Percentiles rank a stretch among this genome's conserved stretches.
Conservation (phyloP, 2,329 filamentous ascomycete species). For the Monilinia aucupariae region DNA sequence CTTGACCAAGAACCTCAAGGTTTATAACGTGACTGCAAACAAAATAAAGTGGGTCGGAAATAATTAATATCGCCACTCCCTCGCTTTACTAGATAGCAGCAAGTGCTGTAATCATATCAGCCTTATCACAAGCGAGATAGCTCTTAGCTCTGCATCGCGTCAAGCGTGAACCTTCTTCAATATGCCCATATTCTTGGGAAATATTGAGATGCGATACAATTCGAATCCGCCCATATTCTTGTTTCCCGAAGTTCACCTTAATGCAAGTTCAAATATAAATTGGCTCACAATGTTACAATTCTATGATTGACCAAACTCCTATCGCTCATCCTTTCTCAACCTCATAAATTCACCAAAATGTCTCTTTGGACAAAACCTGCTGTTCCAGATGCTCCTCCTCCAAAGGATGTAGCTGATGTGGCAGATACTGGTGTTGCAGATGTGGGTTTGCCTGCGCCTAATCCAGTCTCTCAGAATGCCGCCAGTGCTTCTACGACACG, state of each 20-base stretch:
- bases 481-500: conserved; percentile 28
- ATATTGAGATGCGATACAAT: not conserved
- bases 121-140: conserved; percentile 7
- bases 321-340: not conserved
- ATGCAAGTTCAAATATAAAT: not conserved
- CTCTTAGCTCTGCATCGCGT: not conserved
- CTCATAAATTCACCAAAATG: conserved; percentile 21
- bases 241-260: not conserved
- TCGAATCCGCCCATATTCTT: no score
- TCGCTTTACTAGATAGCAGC: not conserved
- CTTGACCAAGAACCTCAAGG: no score
- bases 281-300: not conserved
- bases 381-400: conserved; percentile 16
- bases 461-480: conserved; percentile 24
- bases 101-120: not conserved
- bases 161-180: not conserved
- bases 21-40: no score
- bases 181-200: not conserved
- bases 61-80: not conserved
- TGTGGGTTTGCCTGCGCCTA: conserved; percentile 32
- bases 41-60: not conserved
- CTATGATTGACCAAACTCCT: not conserved
- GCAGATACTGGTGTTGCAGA: conserved; percentile 41
- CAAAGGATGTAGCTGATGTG: conserved; percentile 36
- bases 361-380: conserved; percentile 30